Base-by-base conservation (phyloP, 2,329 filamentous ascomycete species). In the Sporothrix humicola region DNA sequence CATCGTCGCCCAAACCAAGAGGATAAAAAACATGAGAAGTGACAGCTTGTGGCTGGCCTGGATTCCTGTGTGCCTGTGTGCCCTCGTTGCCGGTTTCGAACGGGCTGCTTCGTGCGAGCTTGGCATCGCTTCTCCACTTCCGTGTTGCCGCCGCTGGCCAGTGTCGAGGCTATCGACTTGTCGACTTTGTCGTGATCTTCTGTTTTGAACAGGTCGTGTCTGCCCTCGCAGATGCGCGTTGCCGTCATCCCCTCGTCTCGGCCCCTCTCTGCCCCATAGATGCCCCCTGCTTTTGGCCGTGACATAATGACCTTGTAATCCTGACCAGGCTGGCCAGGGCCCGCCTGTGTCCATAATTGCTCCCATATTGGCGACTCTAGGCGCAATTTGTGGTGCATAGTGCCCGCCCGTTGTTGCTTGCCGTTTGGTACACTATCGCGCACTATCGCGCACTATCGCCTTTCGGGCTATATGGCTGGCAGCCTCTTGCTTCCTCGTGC, bases 401-500 rank as follows among this genome's bases (percentile, higher is more conserved):
- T 37, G 50, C 68, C 50, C 50, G 42, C 56, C 58, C 46, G 70
- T 54, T 72, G 48, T 72, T 72, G 12, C 31, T 46, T 65, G 15
- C 50, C 48, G 37, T 48, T 58, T 42, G 70, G 71, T 72, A 68
- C 71, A 50, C 70, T 72, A 52, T 72, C 48, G 46, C 31, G 58
- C 70, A 31, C 70, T 72, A 72, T 72, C 58, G 70, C 58, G 58
- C 70, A 31, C 70, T 72, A 72, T 72, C 58, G 70, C 58, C 44
- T n/a, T 54, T 65, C 54, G 46, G 58, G 70, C 31, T 58, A 17
- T 37, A 37, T 65, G 58, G 70, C 58, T 42, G 70, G 58, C 26
- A 54, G 23, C 71, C 48, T 48, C n/a, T 26, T 65, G 46, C 37
- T 72, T 59, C 70, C 59, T 72, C 70, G 59, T 72, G 58, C 58